phyloP scores from a whole-genome alignment of 2,329 filamentous ascomycete genomes.

The Fonsecaea nubica region DNA sequence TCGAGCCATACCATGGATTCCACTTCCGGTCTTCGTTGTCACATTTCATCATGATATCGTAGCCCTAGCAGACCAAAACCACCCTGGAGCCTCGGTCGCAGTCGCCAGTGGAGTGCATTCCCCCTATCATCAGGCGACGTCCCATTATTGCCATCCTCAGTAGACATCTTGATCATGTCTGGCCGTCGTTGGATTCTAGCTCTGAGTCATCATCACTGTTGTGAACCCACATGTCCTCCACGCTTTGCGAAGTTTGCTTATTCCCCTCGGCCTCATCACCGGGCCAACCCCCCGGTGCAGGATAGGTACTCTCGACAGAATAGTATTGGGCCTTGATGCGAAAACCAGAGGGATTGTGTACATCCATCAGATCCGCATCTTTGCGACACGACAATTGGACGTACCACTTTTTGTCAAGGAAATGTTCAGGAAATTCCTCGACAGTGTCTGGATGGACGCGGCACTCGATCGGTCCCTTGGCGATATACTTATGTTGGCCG shows the following conservation, averaged over 20 bases:
- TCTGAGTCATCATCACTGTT: too few species aligned
- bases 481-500: background rate
- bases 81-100: too few species aligned
- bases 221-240: background rate
- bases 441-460: background rate
- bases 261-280: background rate
- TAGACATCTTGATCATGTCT: too few species aligned
- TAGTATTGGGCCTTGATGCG: background rate
- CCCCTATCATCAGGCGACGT: too few species aligned
- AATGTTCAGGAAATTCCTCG: background rate
- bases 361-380: background rate
- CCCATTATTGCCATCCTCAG: too few species aligned
- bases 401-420: background rate
- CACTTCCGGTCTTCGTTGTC: too few species aligned
- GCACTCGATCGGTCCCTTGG: background rate
- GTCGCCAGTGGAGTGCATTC: too few species aligned
- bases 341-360: background rate
- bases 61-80: too few species aligned
- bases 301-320: background rate
- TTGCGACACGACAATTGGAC: background rate
- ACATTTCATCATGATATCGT: too few species aligned
- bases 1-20: too few species aligned
- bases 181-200: too few species aligned
- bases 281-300: background rate
- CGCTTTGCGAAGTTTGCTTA: background rate